phyloP scores from a whole-genome alignment of 768 basidiomycete species.

The Chiua virens region DNA sequence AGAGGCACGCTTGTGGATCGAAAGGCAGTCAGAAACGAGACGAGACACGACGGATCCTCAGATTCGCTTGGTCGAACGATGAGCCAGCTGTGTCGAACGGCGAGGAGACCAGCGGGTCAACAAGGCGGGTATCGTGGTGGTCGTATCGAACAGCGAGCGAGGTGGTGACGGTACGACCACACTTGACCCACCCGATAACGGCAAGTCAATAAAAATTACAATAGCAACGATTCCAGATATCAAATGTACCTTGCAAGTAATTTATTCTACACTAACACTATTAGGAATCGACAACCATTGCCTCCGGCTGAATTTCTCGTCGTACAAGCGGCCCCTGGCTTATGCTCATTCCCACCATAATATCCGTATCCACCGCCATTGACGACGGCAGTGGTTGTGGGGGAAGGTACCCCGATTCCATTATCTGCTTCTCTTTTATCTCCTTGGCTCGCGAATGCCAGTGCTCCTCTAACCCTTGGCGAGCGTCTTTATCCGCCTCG shows the following conservation, averaged over 20 bases:
- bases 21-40: constrained; percentile 39
- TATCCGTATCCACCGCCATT: constrained; percentile 1
- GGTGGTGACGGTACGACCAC: too few species aligned
- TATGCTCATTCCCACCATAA: background rate
- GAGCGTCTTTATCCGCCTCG: constrained; percentile 56
- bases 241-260: background rate
- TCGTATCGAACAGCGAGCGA: too few species aligned
- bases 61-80: background rate
- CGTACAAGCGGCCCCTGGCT: background rate
- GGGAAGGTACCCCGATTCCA: constrained; percentile 15
- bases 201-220: constrained; percentile 12
- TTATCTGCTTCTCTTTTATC: constrained; percentile 23
- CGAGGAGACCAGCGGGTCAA: constrained; percentile 3
- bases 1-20: constrained; percentile 39
- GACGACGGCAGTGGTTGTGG: constrained; percentile 7
- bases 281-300: constrained; percentile 23
- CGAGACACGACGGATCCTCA: constrained; percentile 53
- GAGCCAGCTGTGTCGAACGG: constrained; percentile 12
- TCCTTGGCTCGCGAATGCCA: constrained; percentile 32
- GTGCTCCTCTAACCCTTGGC: constrained; percentile 41
- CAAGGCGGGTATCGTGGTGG: constrained; percentile 2
- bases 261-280: background rate
- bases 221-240: constrained; percentile 14
- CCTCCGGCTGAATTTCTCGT: constrained; percentile 4
- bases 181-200: constrained; percentile 13